Evolutionary conservation across 2,329 filamentous ascomycete genomes (phyloP), one percentile per base, ranked within the genome.

Genomic region (Aspergillus sp.): DNA sequence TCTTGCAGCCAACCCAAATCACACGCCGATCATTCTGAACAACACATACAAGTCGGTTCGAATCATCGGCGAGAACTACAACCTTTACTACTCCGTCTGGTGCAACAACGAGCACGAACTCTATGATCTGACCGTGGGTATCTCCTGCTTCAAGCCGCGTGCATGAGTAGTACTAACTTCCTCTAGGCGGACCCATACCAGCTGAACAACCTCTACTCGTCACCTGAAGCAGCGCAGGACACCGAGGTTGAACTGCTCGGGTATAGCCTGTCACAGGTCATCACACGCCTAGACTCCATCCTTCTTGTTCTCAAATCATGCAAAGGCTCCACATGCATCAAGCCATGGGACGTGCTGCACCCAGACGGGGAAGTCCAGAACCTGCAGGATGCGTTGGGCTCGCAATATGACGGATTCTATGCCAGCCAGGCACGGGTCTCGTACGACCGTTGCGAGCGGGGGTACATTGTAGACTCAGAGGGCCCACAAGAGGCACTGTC

Each of bases 291-390:
- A 0, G 76, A 80, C 59, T 68, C 77, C 2, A 64, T 79, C 1
- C 65, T 79, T 0, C 59, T 80, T n/a, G 74, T 79, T 0, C 65
- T 79, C 4, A 80, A 79, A 45, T 75, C 77, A 0, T 80, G 78
- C 67, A 71, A 76, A 54, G 75, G 71, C 7, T 41, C 46, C 4
- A 71, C 69, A 4, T 80, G 78, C 55, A 71, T 73, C 38, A 63
- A 74, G 49, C 78, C 77, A 2, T 80, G 77, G 78, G 60, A 70
- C 23, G 66, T 72, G 0, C 64, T 80, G 2, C 77, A 80, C 41
- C 72, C 73, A 0, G 63, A 65, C 2, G 71, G 73, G 1, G 55
- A 65, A 0, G 76, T 80, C 0, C 45, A 54, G 3, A 73, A 61
- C 15, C 67, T 80, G 1, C 63, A 57, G 0, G 75, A 79, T 56